A percentile compares a stretch with the other conserved stretches of the same genome.
These are phyloP conservation scores for Vigna nakashimae DNA, from an alignment of 306 rosid genomes.

Conservation along the genomic window DNA sequence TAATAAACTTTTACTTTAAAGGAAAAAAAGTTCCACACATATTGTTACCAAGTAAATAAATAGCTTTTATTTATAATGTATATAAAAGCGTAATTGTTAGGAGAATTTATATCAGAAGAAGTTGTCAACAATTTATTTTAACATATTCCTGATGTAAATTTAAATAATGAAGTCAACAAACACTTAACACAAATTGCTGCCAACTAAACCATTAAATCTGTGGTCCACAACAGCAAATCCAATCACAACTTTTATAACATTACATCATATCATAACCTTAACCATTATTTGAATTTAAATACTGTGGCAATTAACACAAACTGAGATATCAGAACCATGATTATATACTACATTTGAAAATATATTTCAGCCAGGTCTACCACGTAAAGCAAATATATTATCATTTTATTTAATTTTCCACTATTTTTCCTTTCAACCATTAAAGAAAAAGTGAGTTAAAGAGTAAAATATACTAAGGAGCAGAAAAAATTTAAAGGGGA, in stretches of 20 bases:
- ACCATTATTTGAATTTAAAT: slow-evolving; percentile 13
- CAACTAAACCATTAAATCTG: slow-evolving; percentile 10
- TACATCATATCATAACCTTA: neutral
- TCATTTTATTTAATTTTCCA: slow-evolving; percentile 13
- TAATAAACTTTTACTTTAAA: too few species aligned
- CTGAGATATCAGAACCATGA: neutral
- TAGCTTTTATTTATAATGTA: neutral
- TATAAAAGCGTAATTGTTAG: neutral
- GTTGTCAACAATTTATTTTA: neutral
- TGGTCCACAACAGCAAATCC: neutral
- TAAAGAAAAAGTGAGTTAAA: slow-evolving; percentile 16
- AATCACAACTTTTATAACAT: neutral
- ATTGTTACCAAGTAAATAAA: neutral
- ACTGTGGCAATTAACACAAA: neutral
- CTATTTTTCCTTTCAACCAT: slow-evolving; percentile 22
- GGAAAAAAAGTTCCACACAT: neutral
- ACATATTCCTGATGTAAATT: neutral
- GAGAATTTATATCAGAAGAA: neutral
- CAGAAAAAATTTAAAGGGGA: neutral
- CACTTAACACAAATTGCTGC: neutral
- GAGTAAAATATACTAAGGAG: slow-evolving; percentile 12
- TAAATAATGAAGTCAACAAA: neutral
- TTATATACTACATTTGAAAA: neutral
- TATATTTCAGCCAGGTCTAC: neutral
- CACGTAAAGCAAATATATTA: slow-evolving; percentile 2